phyloP scores from a whole-genome alignment of 148 eudicot species.

The Cornus kousa region DNA sequence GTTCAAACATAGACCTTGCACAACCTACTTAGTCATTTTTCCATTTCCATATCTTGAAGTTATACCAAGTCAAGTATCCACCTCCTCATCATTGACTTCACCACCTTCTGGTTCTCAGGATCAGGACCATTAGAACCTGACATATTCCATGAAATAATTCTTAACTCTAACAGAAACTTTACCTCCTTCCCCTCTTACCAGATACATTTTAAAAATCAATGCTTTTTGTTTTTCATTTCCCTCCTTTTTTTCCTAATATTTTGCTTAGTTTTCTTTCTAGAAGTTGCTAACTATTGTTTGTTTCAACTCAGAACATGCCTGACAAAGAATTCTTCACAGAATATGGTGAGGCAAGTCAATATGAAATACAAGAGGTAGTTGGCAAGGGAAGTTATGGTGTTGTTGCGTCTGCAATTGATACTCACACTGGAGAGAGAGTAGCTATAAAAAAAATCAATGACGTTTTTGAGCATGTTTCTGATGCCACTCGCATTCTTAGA shows the following conservation, averaged over 20 bases:
- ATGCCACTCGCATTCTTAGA: constrained; percentile 60
- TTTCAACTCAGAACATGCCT: constrained; percentile 43
- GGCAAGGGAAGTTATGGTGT: constrained; percentile 78
- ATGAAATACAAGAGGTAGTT: constrained; percentile 62
- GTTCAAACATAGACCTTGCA: too few species aligned
- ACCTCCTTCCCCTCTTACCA: not conserved
- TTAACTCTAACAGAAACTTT: too few species aligned
- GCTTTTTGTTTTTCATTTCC: not conserved
- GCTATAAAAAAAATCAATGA: constrained; percentile 60
- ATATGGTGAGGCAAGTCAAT: constrained; percentile 64
- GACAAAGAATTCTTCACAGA: constrained; percentile 71
- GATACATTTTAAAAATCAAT: not conserved
- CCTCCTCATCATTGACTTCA: not conserved
- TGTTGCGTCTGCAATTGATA: constrained; percentile 69
- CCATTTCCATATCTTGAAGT: too few species aligned
- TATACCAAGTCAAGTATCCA: too few species aligned
- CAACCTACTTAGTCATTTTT: too few species aligned
- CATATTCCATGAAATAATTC: not conserved
- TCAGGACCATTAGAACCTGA: too few species aligned
- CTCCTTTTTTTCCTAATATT: too few species aligned
- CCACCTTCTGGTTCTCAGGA: not conserved
- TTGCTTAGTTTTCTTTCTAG: not conserved
- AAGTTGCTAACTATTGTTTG: constrained; percentile 2
- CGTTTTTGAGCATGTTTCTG: constrained; percentile 60
- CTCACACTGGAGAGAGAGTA: constrained; percentile 66